phyloP scores from a whole-genome alignment of 257 asterid species.

The Capsicum chinense region DNA sequence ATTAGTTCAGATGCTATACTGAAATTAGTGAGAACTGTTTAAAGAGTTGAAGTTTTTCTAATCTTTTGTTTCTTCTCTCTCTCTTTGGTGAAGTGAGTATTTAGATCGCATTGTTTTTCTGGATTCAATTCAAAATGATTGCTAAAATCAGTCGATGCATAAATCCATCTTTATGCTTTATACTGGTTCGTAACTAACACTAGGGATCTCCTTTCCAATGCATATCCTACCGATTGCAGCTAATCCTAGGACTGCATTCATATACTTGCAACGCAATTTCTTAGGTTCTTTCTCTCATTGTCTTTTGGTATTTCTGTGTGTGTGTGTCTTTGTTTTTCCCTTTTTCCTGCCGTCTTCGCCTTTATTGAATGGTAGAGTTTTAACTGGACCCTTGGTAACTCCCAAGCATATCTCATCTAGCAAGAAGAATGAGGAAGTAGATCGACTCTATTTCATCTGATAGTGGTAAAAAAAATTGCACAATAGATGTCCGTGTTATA shows the following conservation, averaged over 20 bases:
- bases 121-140: not conserved
- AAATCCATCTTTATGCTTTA: conserved; percentile 5
- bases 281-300: not conserved
- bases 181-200: not conserved
- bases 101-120: not conserved
- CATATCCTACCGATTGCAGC: conserved; percentile 17
- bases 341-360: conserved; percentile 4
- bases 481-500: not conserved
- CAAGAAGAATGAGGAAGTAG: not conserved
- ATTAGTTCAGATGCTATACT: not conserved
- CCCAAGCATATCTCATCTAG: not conserved
- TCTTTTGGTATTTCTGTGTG: not conserved
- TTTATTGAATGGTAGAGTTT: not conserved
- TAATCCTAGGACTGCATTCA: not conserved
- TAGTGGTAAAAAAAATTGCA: not conserved
- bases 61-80: not conserved
- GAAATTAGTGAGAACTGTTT: not conserved
- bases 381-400: not conserved
- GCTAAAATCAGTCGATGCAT: not conserved
- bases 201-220: not conserved
- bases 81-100: not conserved
- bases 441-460: not conserved
- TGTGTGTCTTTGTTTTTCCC: not conserved
- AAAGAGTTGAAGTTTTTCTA: not conserved
- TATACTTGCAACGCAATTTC: not conserved